phyloP scores from a whole-genome alignment of 306 rosid genomes.

The Benincasa hispida region DNA sequence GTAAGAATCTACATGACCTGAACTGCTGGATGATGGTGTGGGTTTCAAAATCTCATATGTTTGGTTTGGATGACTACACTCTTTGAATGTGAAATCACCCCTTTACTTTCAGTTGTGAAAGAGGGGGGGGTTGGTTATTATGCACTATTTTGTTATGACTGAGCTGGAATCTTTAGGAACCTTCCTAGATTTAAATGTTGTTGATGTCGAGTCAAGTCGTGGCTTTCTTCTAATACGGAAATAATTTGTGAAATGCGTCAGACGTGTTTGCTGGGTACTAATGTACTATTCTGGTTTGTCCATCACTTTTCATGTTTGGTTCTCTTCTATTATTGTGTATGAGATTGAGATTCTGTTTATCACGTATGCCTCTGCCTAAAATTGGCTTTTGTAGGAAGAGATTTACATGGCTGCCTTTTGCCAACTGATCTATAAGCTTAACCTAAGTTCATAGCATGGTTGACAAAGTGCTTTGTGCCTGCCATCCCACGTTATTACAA shows the following conservation, averaged over 20 bases:
- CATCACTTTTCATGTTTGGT: neutral
- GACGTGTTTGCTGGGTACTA: neutral
- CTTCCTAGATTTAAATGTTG: neutral
- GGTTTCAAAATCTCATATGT: neutral
- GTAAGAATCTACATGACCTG: neutral
- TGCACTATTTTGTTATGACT: constrained; percentile 7
- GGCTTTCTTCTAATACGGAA: neutral
- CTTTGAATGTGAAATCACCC: neutral
- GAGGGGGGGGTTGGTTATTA: neutral
- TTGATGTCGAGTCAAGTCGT: neutral
- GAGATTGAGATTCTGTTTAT: neutral
- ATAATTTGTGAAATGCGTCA: neutral
- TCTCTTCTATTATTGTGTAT: neutral
- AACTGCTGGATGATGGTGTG: constrained; percentile 4
- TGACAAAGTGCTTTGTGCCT: neutral
- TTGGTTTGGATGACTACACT: constrained; percentile 3
- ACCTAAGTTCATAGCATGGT: neutral
- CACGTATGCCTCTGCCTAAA: neutral
- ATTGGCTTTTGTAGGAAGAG: neutral
- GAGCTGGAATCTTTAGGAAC: neutral
- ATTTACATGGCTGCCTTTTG: neutral
- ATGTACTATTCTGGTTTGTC: neutral
- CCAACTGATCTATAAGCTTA: neutral
- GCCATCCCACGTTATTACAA: neutral
- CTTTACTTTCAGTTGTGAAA: neutral